phyloP scores from a whole-genome alignment of 2,329 filamentous ascomycete genomes.

The Nemania sp. region DNA sequence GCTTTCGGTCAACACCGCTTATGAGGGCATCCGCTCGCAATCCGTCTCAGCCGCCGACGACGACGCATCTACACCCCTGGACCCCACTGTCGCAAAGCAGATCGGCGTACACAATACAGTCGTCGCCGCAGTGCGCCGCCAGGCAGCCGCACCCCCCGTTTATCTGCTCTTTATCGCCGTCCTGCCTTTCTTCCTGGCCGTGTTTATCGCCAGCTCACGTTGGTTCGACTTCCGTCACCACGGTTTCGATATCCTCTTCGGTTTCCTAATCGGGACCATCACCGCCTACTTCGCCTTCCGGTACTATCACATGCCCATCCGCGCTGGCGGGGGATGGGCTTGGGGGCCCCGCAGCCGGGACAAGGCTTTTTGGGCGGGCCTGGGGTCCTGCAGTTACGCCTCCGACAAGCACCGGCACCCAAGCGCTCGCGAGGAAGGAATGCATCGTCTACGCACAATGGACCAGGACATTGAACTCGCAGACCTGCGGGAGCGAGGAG shows the following conservation, averaged over 20 bases:
- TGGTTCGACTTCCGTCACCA: conserved; percentile 90
- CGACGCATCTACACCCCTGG: conserved; percentile 36
- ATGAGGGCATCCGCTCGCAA: conserved; percentile 41
- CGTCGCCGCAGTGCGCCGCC: conserved; percentile 63
- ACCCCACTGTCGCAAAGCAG: conserved; percentile 39
- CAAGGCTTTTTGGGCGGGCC: conserved; percentile 78
- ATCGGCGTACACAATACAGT: conserved; percentile 44
- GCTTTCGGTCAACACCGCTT: conserved; percentile 34
- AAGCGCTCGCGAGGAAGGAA: conserved; percentile 30
- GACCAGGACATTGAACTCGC: conserved; percentile 40
- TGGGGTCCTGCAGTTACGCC: conserved; percentile 64
- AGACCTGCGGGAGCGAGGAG: conserved; percentile 30
- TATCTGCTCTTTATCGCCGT: conserved; percentile 74
- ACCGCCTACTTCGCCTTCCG: conserved; percentile 77
- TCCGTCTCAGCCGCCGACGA: conserved; percentile 26
- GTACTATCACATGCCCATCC: conserved; percentile 83
- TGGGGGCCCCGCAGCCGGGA: conserved; percentile 78
- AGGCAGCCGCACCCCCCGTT: conserved; percentile 81
- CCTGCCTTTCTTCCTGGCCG: conserved; percentile 72
- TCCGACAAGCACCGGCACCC: conserved; percentile 46
- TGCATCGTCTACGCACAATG: conserved; percentile 9
- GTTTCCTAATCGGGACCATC: conserved; percentile 75
- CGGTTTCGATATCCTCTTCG: conserved; percentile 89
- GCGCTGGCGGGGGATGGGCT: conserved; percentile 81
- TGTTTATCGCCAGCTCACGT: conserved; percentile 83